Evolutionary conservation across 495 filamentous ascomycete genomes (phyloP).

Genomic region (Penicillium waksmanii): DNA sequence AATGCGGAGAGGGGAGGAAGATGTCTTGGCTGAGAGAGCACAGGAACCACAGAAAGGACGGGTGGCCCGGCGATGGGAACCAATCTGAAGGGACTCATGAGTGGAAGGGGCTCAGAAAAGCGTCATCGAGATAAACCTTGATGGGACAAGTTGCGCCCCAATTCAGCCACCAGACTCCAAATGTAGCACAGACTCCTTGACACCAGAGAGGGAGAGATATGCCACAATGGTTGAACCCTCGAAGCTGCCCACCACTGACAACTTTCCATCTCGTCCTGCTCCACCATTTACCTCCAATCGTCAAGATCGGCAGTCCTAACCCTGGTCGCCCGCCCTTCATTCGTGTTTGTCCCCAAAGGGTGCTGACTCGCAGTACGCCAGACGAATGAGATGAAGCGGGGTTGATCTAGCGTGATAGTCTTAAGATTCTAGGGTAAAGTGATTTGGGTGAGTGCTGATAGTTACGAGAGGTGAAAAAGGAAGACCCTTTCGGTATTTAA

Average conservation of each 20-base stretch:
- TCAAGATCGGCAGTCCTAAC: constrained; percentile 4
- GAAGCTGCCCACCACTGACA: neutral
- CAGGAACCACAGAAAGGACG: neutral
- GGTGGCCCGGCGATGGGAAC: neutral
- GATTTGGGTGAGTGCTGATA: neutral
- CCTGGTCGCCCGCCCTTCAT: constrained; percentile 7
- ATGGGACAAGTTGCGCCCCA: neutral
- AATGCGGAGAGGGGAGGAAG: neutral
- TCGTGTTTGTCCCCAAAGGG: constrained; percentile 3
- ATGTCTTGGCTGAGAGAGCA: neutral
- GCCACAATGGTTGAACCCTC: neutral
- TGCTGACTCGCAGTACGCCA: constrained; percentile 1
- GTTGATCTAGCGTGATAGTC: neutral
- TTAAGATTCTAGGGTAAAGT: neutral
- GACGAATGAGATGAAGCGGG: constrained; percentile 10
- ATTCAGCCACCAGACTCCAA: neutral
- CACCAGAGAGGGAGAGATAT: no score
- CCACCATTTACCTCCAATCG: neutral
- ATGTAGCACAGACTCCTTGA: neutral
- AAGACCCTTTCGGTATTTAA: neutral
- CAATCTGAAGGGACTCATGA: neutral
- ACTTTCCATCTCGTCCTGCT: neutral
- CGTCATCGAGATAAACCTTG: neutral
- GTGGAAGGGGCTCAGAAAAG: neutral
- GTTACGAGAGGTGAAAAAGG: neutral